Percentiles rank a stretch among this genome's conserved stretches.
Evolutionary conservation across 331 rosid genomes (phyloP).

Genomic region (Rhamnella rubrinervis): DNA sequence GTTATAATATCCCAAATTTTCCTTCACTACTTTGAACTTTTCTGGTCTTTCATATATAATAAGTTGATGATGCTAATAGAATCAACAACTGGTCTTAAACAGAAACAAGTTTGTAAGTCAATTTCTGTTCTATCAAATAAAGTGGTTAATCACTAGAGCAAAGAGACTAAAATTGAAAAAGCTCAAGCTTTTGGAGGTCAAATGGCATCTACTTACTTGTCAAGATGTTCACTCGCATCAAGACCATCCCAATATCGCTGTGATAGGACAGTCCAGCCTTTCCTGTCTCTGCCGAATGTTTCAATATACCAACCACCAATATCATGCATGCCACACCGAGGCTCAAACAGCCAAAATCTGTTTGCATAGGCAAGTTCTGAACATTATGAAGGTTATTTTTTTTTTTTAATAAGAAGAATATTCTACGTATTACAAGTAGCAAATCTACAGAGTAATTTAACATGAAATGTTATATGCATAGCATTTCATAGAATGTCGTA

Average conservation of each 20-base stretch:
- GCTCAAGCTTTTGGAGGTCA: conserved; percentile 11
- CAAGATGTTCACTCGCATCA: conserved; percentile 49
- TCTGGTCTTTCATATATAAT: neutral
- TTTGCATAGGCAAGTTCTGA: conserved; percentile 26
- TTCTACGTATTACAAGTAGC: neutral
- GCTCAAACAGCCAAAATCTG: conserved; percentile 99
- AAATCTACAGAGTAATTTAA: neutral
- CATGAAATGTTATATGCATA: neutral
- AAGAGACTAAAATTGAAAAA: neutral
- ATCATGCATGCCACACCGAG: conserved; percentile 94
- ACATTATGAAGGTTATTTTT: neutral
- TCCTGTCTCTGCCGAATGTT: conserved; percentile 83
- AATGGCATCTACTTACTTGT: conserved; percentile 42
- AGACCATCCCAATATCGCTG: conserved; percentile 82
- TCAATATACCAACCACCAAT: conserved; percentile 97
- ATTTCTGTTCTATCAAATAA: neutral
- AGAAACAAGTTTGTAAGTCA: conserved; percentile 15
- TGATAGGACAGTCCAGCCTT: conserved; percentile 69
- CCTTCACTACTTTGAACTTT: neutral
- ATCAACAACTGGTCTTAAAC: neutral
- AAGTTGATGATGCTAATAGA: neutral
- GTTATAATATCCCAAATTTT: neutral
- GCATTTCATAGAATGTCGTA: conserved; percentile 2
- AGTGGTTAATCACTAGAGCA: conserved; percentile 3
- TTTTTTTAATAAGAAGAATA: no score